phyloP scores from a whole-genome alignment of 768 basidiomycete species.

The Scleroderma bovista region DNA sequence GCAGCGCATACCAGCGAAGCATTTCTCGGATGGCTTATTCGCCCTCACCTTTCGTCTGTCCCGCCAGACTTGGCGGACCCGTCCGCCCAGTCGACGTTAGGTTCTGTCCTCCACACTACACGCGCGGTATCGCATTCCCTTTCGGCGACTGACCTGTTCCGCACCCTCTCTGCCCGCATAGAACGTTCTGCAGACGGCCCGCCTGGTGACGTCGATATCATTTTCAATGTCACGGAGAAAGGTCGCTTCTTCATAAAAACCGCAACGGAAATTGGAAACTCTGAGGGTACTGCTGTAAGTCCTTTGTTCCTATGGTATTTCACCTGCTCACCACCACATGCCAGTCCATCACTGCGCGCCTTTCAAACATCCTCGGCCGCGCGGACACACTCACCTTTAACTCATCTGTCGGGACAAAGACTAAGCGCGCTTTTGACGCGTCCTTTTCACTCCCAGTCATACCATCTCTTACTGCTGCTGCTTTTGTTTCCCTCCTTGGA shows the following conservation, averaged over 20 bases:
- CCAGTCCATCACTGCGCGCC: conserved; percentile 71
- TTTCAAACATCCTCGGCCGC: conserved; percentile 88
- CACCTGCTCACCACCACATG: not conserved
- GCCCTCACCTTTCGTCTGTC: conserved; percentile 46
- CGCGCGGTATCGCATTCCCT: conserved; percentile 62
- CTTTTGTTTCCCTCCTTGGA: conserved; percentile 66
- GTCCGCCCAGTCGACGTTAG: conserved; percentile 37
- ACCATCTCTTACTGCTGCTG: conserved; percentile 56
- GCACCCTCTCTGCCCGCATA: conserved; percentile 55
- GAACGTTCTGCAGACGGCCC: conserved; percentile 51
- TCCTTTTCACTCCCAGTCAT: conserved; percentile 59
- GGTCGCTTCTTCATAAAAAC: conserved; percentile 74
- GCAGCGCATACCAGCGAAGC: conserved; percentile 66
- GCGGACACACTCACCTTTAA: conserved; percentile 86
- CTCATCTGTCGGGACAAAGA: conserved; percentile 81
- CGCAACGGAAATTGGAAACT: conserved; percentile 88
- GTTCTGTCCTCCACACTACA: conserved; percentile 65
- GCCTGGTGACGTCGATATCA: conserved; percentile 67
- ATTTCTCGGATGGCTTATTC: conserved; percentile 76
- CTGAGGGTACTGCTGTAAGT: conserved; percentile 89
- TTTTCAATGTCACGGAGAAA: conserved; percentile 73
- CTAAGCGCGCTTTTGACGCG: conserved; percentile 75
- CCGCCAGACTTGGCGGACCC: conserved; percentile 7
- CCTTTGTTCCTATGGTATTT: not conserved
- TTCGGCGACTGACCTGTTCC: conserved; percentile 73